Percentiles rank a stretch among this genome's conserved stretches.
These are phyloP conservation scores for Septoria linicola DNA, from an alignment of 2,329 filamentous ascomycete species.

Conservation along the genomic window DNA sequence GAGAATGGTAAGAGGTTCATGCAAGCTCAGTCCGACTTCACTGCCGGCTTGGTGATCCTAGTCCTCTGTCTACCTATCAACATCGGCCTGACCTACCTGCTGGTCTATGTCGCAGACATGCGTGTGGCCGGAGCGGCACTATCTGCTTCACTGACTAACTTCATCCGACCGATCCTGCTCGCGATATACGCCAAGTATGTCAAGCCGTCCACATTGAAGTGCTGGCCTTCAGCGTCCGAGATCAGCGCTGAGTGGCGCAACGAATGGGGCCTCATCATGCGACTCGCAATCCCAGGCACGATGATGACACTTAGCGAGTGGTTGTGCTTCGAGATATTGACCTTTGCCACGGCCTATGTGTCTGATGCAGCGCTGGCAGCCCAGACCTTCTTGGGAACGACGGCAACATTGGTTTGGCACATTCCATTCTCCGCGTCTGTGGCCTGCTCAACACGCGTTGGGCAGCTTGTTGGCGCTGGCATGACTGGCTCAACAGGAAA, in stretches of 20 bases:
- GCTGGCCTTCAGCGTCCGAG: conserved; percentile 43
- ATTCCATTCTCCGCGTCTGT: conserved; percentile 44
- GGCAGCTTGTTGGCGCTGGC: conserved; percentile 43
- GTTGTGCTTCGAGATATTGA: conserved; percentile 34
- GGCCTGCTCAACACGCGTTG: conserved; percentile 42
- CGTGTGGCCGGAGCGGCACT: conserved; percentile 54
- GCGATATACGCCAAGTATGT: conserved; percentile 48
- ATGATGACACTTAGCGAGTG: conserved; percentile 32
- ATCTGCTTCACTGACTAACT: conserved; percentile 44
- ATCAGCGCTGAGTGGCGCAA: conserved; percentile 31
- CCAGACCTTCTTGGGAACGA: conserved; percentile 24
- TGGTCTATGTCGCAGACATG: conserved; percentile 38
- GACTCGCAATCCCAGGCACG: conserved; percentile 28
- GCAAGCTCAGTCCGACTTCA: conserved; percentile 57
- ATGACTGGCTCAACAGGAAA: conserved; percentile 37
- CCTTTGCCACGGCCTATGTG: conserved; percentile 38
- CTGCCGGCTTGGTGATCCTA: conserved; percentile 39
- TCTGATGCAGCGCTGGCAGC: conserved; percentile 29
- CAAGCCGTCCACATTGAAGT: conserved; percentile 42
- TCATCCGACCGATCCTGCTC: conserved; percentile 50
- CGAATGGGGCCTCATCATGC: conserved; percentile 39
- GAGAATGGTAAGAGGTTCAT: conserved; percentile 57
- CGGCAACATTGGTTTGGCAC: conserved; percentile 41
- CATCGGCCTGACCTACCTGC: conserved; percentile 21
- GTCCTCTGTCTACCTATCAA: conserved; percentile 23